phyloP scores from a whole-genome alignment of 805 yeast genomes.

The Hanseniaspora hatyaiensis region DNA sequence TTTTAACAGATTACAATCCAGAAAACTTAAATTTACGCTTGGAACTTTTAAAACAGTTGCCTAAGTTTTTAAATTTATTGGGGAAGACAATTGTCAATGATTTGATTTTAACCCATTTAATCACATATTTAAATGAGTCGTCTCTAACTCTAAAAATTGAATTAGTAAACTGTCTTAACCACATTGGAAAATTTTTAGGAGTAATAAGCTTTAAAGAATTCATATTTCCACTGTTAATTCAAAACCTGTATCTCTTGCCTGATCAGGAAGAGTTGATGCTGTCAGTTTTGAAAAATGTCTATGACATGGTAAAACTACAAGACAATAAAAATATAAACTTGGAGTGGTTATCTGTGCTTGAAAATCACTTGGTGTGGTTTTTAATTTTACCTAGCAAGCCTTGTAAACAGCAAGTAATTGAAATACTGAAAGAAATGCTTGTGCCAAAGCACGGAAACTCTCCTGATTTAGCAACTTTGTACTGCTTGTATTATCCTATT shows the following conservation, averaged over 20 bases:
- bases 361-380: slow-evolving; percentile 8
- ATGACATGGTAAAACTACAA: not conserved
- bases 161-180: slow-evolving; percentile 59
- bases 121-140: slow-evolving; percentile 79
- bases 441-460: not conserved
- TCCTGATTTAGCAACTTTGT: slow-evolving; percentile 48
- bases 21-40: slow-evolving; percentile 50
- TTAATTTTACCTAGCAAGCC: slow-evolving; percentile 3
- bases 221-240: slow-evolving; percentile 70
- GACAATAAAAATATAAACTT: too few species aligned
- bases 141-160: slow-evolving; percentile 54
- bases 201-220: slow-evolving; percentile 74
- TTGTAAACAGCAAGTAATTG: not conserved
- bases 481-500: slow-evolving; percentile 73
- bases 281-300: slow-evolving; percentile 4
- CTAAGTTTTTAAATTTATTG: slow-evolving; percentile 66
- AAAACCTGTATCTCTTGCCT: slow-evolving; percentile 38
- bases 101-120: slow-evolving; percentile 74
- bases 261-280: slow-evolving; percentile 58
- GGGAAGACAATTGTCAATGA: slow-evolving; percentile 86
- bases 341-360: not conserved
- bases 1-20: slow-evolving; percentile 59
- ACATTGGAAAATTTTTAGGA: slow-evolving; percentile 72
- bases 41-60: slow-evolving; percentile 49
- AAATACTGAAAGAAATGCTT: slow-evolving; percentile 1